Evolutionary conservation across 768 basidiomycete species (phyloP).

Genomic region (Podaxis sp.): DNA sequence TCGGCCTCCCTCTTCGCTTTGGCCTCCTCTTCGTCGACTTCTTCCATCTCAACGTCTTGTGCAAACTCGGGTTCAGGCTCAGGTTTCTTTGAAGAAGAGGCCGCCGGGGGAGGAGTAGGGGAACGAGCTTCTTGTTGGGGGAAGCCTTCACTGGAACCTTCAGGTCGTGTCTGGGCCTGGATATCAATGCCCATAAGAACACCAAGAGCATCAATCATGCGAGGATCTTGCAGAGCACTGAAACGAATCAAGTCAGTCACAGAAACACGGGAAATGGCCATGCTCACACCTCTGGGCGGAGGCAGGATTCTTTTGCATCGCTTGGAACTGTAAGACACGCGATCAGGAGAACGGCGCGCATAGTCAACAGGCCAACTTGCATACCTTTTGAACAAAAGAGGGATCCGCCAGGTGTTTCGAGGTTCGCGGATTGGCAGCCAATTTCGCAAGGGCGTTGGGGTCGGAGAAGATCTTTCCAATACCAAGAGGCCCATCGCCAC

Average conservation of each 20-base stretch:
- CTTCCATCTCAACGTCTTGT: conserved; percentile 65
- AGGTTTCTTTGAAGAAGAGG: conserved; percentile 40
- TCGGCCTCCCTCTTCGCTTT: conserved; percentile 74
- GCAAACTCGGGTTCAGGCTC: conserved; percentile 35
- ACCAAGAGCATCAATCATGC: conserved; percentile 93
- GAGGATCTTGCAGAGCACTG: conserved; percentile 70
- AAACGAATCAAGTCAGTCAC: not conserved
- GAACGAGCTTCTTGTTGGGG: conserved; percentile 19
- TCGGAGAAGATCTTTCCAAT: conserved; percentile 79
- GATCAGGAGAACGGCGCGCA: conserved; percentile 8
- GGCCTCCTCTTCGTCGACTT: conserved; percentile 65
- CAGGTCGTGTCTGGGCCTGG: conserved; percentile 77
- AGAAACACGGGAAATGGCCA: not conserved
- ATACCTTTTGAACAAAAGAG: conserved; percentile 68
- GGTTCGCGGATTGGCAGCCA: conserved; percentile 85
- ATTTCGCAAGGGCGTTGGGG: conserved; percentile 77
- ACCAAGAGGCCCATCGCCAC: conserved; percentile 45
- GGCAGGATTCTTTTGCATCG: conserved; percentile 64
- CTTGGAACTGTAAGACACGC: conserved; percentile 41
- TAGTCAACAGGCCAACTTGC: conserved; percentile 9
- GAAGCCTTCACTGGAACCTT: conserved; percentile 72
- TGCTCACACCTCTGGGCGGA: conserved; percentile 48
- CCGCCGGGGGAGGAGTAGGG: conserved; percentile 36
- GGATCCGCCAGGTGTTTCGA: conserved; percentile 81
- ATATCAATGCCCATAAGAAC: conserved; percentile 92